Evolutionary conservation across 2,329 filamentous ascomycete genomes (phyloP).

Genomic region (Ophiosphaerella narmari): DNA sequence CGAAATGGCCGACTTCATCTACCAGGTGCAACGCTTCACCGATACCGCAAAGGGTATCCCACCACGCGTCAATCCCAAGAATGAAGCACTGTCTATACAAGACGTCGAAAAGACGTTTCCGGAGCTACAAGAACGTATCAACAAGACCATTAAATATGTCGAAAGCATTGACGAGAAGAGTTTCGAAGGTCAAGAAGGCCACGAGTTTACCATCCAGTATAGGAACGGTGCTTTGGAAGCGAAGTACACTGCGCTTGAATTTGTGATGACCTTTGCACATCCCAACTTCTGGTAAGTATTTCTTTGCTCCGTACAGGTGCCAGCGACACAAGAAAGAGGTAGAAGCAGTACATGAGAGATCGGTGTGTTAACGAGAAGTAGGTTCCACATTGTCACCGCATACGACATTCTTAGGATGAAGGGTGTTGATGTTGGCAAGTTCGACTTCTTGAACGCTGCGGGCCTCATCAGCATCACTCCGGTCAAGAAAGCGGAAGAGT

Average conservation of each 20-base stretch:
- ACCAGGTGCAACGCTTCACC: constrained; percentile 54
- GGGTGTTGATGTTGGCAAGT: constrained; percentile 66
- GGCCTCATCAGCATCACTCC: too few relatives aligned
- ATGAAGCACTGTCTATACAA: constrained; percentile 38
- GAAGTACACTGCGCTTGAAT: constrained; percentile 52
- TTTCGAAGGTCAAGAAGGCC: constrained; percentile 51
- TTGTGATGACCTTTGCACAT: constrained; percentile 55
- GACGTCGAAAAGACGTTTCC: constrained; percentile 56
- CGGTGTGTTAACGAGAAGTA: background rate
- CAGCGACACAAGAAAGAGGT: too few relatives aligned
- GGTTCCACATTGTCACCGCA: constrained; percentile 64
- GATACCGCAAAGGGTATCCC: constrained; percentile 50
- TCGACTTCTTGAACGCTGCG: constrained; percentile 54
- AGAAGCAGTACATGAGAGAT: too few relatives aligned
- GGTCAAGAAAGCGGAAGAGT: too few relatives aligned
- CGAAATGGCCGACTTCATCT: constrained; percentile 57
- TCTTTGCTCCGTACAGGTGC: background rate
- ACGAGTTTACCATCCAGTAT: constrained; percentile 46
- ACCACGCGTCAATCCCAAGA: constrained; percentile 44
- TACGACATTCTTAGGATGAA: constrained; percentile 66
- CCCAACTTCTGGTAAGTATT: constrained; percentile 61
- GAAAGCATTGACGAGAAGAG: constrained; percentile 49
- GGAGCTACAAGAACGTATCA: constrained; percentile 55
- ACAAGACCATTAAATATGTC: constrained; percentile 54
- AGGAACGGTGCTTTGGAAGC: constrained; percentile 29